Percentiles rank a stretch among this genome's conserved stretches.
Conservation (phyloP, 164 flowering plant genomes). For the Annona squamosa region DNA sequence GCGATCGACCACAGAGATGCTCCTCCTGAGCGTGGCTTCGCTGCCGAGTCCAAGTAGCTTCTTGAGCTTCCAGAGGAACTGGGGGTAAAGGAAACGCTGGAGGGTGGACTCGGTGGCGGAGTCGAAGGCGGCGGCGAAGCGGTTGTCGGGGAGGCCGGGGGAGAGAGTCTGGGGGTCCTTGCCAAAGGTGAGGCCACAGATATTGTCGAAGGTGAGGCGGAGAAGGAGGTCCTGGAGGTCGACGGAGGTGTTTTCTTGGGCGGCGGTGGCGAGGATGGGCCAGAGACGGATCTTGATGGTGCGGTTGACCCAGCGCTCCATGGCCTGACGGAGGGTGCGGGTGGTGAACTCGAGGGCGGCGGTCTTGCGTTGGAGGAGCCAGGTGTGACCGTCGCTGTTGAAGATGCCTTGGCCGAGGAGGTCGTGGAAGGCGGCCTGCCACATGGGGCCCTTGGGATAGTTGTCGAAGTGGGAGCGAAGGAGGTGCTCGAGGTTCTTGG, state of each 20-base stretch:
- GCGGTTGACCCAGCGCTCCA: constrained; percentile 86
- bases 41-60: constrained; percentile 45
- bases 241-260: constrained; percentile 28
- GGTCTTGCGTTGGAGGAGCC: constrained; percentile 81
- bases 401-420: constrained; percentile 84
- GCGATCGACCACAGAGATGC: constrained; percentile 47
- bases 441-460: constrained; percentile 77
- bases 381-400: constrained; percentile 80
- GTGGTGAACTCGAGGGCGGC: constrained; percentile 94
- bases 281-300: constrained; percentile 65
- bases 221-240: constrained; percentile 77
- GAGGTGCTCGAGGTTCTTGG: constrained; percentile 74
- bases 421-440: constrained; percentile 81
- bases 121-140: constrained; percentile 66
- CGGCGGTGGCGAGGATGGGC: constrained; percentile 48
- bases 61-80: constrained; percentile 60
- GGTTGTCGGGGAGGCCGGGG: constrained; percentile 58
- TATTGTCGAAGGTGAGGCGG: constrained; percentile 78
- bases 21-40: constrained; percentile 35
- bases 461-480: constrained; percentile 77
- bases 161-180: constrained; percentile 81
- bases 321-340: constrained; percentile 76
- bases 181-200: constrained; percentile 81
- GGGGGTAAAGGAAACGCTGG: constrained; percentile 63
- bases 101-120: constrained; percentile 78